These are phyloP conservation scores for Penicillium angulare DNA, from an alignment of 495 filamentous ascomycete species.

Conservation along the genomic window DNA sequence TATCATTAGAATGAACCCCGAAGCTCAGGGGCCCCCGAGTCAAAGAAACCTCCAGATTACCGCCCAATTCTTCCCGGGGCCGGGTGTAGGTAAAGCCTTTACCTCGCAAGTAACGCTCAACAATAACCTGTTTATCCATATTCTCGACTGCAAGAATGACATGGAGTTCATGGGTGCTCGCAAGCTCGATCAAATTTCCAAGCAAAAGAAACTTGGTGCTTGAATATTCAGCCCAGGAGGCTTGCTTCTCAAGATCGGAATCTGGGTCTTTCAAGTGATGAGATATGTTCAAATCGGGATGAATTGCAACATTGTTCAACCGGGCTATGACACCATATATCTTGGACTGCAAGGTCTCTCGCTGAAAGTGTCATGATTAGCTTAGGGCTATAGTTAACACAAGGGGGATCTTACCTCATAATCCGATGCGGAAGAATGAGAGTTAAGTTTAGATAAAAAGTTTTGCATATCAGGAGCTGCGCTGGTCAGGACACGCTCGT, in stretches of 20 bases:
- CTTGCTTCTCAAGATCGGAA: constrained; percentile 41
- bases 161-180: constrained; percentile 40
- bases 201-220: constrained; percentile 60
- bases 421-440: constrained; percentile 8
- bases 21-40: constrained; percentile 43
- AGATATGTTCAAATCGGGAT: constrained; percentile 53
- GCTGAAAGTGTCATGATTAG: constrained; percentile 12
- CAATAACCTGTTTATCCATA: constrained; percentile 43
- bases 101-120: constrained; percentile 53
- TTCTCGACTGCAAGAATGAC: constrained; percentile 45
- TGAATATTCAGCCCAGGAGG: constrained; percentile 54
- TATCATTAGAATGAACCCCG: constrained; percentile 46
- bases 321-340: constrained; percentile 40
- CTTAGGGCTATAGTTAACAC: not conserved
- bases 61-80: constrained; percentile 39
- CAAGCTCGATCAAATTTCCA: constrained; percentile 46
- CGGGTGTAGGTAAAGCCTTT: constrained; percentile 45
- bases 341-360: constrained; percentile 20
- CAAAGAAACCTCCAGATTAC: constrained; percentile 34
- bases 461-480: constrained; percentile 25
- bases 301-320: constrained; percentile 49
- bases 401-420: constrained; percentile 19
- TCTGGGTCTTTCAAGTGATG: constrained; percentile 34
- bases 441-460: constrained; percentile 22
- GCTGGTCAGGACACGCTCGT: constrained; percentile 33